Evolutionary conservation across 1,284 basidiomycete genomes (phyloP).

Genomic region (Crocinoboletus sp.): DNA sequence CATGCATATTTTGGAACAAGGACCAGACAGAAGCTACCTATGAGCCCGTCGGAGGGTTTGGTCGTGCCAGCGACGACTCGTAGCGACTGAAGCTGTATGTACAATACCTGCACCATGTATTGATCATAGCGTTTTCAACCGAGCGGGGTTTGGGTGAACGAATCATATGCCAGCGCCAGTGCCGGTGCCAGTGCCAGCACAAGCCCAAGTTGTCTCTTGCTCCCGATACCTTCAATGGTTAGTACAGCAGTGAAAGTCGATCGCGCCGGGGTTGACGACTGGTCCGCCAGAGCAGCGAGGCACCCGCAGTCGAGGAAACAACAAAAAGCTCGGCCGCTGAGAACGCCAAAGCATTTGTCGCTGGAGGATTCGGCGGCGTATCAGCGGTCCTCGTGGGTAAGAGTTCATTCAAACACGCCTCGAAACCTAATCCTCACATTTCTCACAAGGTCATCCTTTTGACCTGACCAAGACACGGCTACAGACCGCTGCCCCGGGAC

Average conservation of each 20-base stretch:
- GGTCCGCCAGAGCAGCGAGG: constrained; percentile 24
- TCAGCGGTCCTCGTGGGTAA: constrained; percentile 85
- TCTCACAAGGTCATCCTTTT: constrained; percentile 83
- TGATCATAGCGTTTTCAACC: background rate
- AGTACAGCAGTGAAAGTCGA: constrained; percentile 8
- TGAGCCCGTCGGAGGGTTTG: constrained; percentile 78
- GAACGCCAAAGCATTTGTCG: constrained; percentile 78
- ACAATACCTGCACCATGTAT: constrained; percentile 4
- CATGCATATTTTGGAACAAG: constrained; percentile 58
- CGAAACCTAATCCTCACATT: constrained; percentile 11
- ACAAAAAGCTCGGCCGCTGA: constrained; percentile 45
- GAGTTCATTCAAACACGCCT: constrained; percentile 28
- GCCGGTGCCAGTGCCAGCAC: too few relatives aligned
- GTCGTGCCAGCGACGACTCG: constrained; percentile 51
- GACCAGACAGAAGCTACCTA: constrained; percentile 80
- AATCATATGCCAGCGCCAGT: constrained; percentile 24
- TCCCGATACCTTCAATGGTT: constrained; percentile 24
- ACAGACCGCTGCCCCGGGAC: constrained; percentile 89
- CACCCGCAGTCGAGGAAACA: constrained; percentile 16
- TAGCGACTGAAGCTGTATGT: constrained; percentile 18
- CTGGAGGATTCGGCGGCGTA: constrained; percentile 90
- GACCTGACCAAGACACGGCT: constrained; percentile 96
- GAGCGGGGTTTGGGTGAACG: constrained; percentile 1
- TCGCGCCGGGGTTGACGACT: constrained; percentile 8
- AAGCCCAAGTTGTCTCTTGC: too few relatives aligned